Base-by-base conservation (phyloP, 1,139 yeast species). In the Scheffersomyces quercinus region DNA sequence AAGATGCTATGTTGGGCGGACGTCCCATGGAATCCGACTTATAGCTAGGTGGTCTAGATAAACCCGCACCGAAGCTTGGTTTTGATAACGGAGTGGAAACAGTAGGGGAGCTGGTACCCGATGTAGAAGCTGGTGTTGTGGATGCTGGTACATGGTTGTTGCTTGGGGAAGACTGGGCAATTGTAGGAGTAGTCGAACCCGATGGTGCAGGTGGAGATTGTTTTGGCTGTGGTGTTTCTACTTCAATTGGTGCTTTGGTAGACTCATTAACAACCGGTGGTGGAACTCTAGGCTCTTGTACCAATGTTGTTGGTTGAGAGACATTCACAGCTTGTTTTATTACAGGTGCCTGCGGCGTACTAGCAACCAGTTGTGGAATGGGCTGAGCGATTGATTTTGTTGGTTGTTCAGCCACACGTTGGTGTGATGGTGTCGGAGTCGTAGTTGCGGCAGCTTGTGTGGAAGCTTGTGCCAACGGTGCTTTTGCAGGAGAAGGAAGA, bases 41-140 rank as follows among this genome's bases (percentile, higher is more conserved):
- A 37, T 46, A 49, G 37, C 53, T 48, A 5, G 53, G 52, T 1
- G 55, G 56, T 37, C 55, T 49, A 5, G 51, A 33, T 10, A 50
- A 43, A 7, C 48, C 51, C 2, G 44, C 13, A n/a, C 46, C 49
- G 42, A 39, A 44, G 6, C 46, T 44, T 9, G 51, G 49, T 28
- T 40, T 48, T 11, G 37, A 28, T 4, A 14, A 26, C 12, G 14
- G 10, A 24, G 28, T 13, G 11, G 37, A 12, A 20, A 12, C 16
- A 9, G 24, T 12, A 8, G 37, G 39, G 1, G 39, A 38, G 4
- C 24, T n/a, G 5, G 10, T 15, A 10, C 24, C 24, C 5, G 20
- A 14, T 4, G 35, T 9, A 8, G 12, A n/a, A 31, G 39, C 41
- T 20, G 29, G 35, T 10, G 41, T 24, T 14, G 34, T 35, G 37